phyloP scores from a whole-genome alignment of 2,329 filamentous ascomycete genomes.

The Venturiaceae sp. region DNA sequence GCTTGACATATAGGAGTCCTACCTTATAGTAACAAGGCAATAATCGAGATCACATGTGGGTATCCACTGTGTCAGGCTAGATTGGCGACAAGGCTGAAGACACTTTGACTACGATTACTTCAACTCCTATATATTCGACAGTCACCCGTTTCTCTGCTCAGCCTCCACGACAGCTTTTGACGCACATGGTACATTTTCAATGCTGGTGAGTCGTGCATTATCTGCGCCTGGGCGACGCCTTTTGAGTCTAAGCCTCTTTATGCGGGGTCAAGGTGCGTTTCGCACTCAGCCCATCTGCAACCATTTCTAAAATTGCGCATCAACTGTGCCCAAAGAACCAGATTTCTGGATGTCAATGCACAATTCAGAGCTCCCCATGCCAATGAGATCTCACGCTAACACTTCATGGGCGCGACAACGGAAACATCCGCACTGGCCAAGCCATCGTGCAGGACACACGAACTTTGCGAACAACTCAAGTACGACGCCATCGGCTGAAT shows the following conservation, averaged over 20 bases:
- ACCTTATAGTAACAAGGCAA: no score
- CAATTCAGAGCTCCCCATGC: background rate
- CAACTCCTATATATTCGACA: no score
- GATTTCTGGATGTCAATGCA: background rate
- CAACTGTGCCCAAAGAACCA: background rate
- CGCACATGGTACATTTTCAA: background rate
- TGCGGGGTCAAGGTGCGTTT: background rate
- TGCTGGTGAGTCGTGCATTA: background rate
- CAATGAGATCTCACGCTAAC: background rate
- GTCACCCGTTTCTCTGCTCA: no score
- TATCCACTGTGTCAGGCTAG: no score
- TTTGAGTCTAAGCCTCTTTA: background rate
- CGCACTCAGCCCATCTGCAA: background rate
- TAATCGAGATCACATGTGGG: no score
- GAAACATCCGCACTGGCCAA: background rate
- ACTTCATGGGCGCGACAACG: background rate
- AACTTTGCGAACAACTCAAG: no score
- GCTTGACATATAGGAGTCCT: no score
- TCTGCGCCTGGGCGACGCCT: background rate
- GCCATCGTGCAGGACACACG: no score
- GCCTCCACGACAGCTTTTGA: background rate
- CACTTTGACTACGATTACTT: no score
- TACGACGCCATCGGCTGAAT: no score
- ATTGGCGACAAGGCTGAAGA: no score
- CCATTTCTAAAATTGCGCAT: background rate